Evolutionary conservation across 2,329 filamentous ascomycete genomes (phyloP), one percentile per base, ranked within the genome.

Genomic region (Alternaria infectoria): DNA sequence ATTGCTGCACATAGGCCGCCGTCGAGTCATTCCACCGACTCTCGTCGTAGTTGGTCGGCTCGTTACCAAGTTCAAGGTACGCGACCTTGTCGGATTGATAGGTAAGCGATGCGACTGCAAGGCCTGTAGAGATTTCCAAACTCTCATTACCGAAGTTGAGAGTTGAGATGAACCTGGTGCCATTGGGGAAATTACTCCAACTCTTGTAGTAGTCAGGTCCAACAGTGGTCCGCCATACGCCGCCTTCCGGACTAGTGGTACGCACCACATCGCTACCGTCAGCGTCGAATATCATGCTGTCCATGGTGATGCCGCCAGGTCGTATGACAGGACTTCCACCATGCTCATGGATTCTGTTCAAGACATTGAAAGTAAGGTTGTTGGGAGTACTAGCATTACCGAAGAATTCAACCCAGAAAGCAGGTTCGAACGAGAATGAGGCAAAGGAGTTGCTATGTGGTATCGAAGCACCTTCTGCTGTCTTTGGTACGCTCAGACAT

Each of bases 371-470:
- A 5, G 61, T 66, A 10, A 66, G 57, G 3, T 54, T 54, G 17
- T 64, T 64, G 2, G 61, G 54, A 30, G 46, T 64, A 51, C 50
- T 64, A 7, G 64, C 54, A 36, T 61, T 61, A 12, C 64, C 57
- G 54, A 66, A 66, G 44, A 66, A 66, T 8, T 66, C 64, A 13
- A 64, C 61, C 64, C 61, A 66, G 61, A 64, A 66, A 13, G 64
- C 57, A 15, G 57, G 57, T 46, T 64, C 61, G 15, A 66, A 64
- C 1, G 61, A 66, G 45, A 66, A 66, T 11, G 63, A 64, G 4
- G 60, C 63, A 36, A 64, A 66, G 12, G 60, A 60, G 25, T 66
- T 66, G 46, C 45, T 60, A 25, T 66, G 61, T 12, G 46, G 52
- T 36, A 66, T 64, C 43, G 61, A 66, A n/a, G 61, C 56, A 12